Conservation (phyloP, 768 basidiomycete species). For the Suillus americanus region DNA sequence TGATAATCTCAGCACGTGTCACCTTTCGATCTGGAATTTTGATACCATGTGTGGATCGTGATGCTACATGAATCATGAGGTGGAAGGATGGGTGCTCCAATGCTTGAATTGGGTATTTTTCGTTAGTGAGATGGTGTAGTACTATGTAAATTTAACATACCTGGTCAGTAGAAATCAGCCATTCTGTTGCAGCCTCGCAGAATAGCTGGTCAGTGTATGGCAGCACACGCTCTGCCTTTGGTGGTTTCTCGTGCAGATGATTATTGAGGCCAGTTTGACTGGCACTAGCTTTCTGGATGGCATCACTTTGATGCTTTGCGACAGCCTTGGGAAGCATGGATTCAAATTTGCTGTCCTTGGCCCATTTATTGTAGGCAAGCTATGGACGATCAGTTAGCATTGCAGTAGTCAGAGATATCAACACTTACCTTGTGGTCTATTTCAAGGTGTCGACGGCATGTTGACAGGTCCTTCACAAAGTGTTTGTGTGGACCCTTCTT, state of each 20-base stretch:
- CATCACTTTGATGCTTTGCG: slow-evolving; percentile 6
- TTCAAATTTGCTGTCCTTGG: slow-evolving; percentile 11
- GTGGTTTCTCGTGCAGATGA: slow-evolving; percentile 10
- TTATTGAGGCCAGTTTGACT: slow-evolving; percentile 11
- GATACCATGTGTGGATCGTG: slow-evolving; percentile 35
- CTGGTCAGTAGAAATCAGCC: slow-evolving; percentile 39
- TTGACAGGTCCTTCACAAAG: not conserved
- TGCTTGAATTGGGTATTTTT: slow-evolving; percentile 29
- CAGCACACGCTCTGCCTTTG: slow-evolving; percentile 12
- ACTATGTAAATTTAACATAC: slow-evolving; percentile 14
- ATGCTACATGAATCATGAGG: slow-evolving; percentile 38
- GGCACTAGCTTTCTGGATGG: not conserved
- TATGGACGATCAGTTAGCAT: not conserved
- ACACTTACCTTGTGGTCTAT: not conserved
- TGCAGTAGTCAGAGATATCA: not conserved
- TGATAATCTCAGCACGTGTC: slow-evolving; percentile 28
- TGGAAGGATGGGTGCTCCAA: slow-evolving; percentile 37
- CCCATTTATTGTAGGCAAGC: slow-evolving; percentile 23
- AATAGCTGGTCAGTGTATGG: slow-evolving; percentile 25
- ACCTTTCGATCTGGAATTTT: slow-evolving; percentile 30
- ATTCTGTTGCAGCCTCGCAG: slow-evolving; percentile 28
- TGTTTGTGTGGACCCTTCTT: not conserved
- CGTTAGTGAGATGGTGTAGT: not conserved
- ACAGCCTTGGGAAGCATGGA: slow-evolving; percentile 22
- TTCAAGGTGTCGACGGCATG: not conserved